These are phyloP conservation scores for Rhizopogon vulgaris DNA, from an alignment of 768 basidiomycete genomes.

Conservation along the genomic window DNA sequence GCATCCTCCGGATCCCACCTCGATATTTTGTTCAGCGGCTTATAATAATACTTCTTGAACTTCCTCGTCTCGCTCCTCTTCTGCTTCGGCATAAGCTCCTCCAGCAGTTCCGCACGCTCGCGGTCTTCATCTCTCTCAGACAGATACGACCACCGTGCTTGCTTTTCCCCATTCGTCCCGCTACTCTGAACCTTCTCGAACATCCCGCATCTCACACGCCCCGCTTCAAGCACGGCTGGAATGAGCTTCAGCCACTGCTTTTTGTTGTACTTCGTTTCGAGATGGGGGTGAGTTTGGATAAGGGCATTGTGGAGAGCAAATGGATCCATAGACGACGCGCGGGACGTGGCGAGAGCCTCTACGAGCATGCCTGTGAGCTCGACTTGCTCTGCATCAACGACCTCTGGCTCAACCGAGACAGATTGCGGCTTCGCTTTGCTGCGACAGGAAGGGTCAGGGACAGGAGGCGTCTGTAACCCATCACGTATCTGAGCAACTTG, in stretches of 20 bases:
- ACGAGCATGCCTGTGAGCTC: constrained; percentile 64
- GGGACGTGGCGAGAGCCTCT: constrained; percentile 65
- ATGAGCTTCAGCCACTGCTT: constrained; percentile 47
- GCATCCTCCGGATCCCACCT: constrained; percentile 73
- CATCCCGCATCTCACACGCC: constrained; percentile 45
- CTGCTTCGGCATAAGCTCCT: constrained; percentile 69
- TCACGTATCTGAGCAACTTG: constrained; percentile 1
- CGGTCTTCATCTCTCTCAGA: constrained; percentile 65
- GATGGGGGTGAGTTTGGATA: constrained; percentile 46
- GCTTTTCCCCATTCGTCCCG: constrained; percentile 43
- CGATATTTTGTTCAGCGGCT: constrained; percentile 64
- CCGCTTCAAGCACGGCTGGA: constrained; percentile 41
- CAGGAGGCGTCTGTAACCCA: constrained; percentile 2
- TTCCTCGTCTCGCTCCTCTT: constrained; percentile 77
- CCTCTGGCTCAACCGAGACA: neutral
- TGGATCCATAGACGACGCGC: constrained; percentile 59
- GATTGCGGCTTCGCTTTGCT: neutral
- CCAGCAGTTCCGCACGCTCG: constrained; percentile 62
- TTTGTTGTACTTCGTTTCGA: constrained; percentile 30
- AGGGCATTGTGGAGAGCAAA: constrained; percentile 47
- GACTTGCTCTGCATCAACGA: constrained; percentile 16
- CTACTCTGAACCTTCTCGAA: constrained; percentile 71
- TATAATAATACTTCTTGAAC: constrained; percentile 82
- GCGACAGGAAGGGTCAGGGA: neutral
- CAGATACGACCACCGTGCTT: constrained; percentile 72